These are phyloP conservation scores for Neonectria sp. DNA, from an alignment of 2,329 filamentous ascomycete genomes.

Conservation along the genomic window DNA sequence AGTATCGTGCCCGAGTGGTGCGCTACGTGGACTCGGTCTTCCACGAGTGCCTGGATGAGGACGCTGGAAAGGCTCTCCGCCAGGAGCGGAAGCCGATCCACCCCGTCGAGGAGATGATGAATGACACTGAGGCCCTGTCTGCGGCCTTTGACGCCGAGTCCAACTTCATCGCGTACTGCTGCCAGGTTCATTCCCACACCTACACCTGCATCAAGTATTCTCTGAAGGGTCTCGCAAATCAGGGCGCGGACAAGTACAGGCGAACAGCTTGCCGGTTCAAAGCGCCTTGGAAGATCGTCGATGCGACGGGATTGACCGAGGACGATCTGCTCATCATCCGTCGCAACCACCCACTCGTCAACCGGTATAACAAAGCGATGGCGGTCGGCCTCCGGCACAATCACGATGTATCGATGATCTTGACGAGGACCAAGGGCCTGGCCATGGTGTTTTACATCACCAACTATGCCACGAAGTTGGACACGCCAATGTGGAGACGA, in stretches of 20 bases:
- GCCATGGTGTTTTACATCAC: constrained; percentile 25
- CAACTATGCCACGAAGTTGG: constrained; percentile 22
- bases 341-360: constrained; percentile 15
- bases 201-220: constrained; percentile 22
- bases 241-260: background rate
- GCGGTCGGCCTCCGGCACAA: constrained; percentile 24
- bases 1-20: constrained; percentile 9
- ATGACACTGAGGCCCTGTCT: background rate
- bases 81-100: constrained; percentile 1
- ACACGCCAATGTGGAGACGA: constrained; percentile 23
- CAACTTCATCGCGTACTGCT: constrained; percentile 9
- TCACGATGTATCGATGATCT: constrained; percentile 18
- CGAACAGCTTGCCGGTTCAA: constrained; percentile 26
- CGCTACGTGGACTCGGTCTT: constrained; percentile 27
- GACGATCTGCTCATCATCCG: constrained; percentile 15
- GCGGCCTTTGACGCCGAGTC: background rate
- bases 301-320: background rate
- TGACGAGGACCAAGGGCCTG: constrained; percentile 17
- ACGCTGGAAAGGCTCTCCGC: background rate
- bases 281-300: constrained; percentile 24
- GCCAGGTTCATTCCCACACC: constrained; percentile 23
- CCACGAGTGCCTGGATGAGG: constrained; percentile 14
- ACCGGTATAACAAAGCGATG: constrained; percentile 25
- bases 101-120: background rate
- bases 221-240: background rate